Evolutionary conservation across 2,329 filamentous ascomycete genomes (phyloP).

Genomic region (Pseudogymnoascus sp.): DNA sequence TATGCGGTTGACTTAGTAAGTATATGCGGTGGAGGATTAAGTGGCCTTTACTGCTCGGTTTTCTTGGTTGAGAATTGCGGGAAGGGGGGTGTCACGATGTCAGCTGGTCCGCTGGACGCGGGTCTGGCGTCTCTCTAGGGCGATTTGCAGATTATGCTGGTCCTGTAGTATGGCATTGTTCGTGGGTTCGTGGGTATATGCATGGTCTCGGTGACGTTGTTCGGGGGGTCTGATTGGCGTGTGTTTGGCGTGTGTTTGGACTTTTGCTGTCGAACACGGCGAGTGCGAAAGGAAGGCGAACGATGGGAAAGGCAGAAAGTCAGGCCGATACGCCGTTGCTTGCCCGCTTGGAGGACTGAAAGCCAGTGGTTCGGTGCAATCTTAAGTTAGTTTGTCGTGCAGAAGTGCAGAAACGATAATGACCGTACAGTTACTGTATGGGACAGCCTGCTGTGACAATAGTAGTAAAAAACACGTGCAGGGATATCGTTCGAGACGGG

Average conservation of each 20-base stretch:
- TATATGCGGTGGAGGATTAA: neutral
- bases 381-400: neutral
- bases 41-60: neutral
- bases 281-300: neutral
- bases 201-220: neutral
- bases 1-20: neutral
- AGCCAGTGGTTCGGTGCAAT: conserved; percentile 6
- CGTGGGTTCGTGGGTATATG: neutral
- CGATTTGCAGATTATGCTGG: neutral
- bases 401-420: neutral
- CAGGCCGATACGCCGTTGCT: neutral
- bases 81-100: neutral
- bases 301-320: neutral
- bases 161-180: conserved; percentile 1
- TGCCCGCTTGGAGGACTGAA: neutral
- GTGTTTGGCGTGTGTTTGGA: neutral
- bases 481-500: neutral
- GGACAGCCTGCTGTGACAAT: neutral
- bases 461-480: neutral
- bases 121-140: conserved; percentile 1
- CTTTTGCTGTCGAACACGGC: neutral
- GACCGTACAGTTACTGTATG: neutral
- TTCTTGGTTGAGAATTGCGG: conserved; percentile 1
- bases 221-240: neutral
- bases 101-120: neutral